phyloP scores from a whole-genome alignment of 2,329 filamentous ascomycete species.

The Zasmidium angulare region DNA sequence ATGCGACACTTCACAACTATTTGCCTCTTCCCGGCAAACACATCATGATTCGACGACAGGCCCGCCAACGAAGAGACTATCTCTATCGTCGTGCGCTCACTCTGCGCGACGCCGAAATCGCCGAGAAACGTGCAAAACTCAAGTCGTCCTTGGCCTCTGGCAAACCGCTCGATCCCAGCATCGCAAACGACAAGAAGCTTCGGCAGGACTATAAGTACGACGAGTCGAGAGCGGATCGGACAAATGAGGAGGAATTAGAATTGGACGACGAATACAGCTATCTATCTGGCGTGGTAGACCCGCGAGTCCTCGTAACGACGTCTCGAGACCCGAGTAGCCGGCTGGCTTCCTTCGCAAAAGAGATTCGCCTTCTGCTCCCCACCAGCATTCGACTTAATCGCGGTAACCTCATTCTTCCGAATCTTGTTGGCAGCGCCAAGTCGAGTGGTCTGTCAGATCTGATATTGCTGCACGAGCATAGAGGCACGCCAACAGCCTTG shows the following conservation, averaged over 20 bases:
- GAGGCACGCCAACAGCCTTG: slow-evolving; percentile 86
- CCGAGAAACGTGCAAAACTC: slow-evolving; percentile 84
- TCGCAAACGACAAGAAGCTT: slow-evolving; percentile 82
- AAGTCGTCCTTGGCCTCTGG: slow-evolving; percentile 84
- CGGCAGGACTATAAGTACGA: slow-evolving; percentile 92
- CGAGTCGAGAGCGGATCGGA: slow-evolving; percentile 71
- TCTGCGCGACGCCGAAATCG: slow-evolving; percentile 86
- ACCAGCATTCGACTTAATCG: slow-evolving; percentile 87
- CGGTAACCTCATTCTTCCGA: slow-evolving; percentile 83
- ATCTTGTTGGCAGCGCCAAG: slow-evolving; percentile 79
- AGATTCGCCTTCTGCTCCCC: slow-evolving; percentile 78
- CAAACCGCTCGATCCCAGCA: slow-evolving; percentile 75
- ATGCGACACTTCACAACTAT: background rate
- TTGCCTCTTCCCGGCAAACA: background rate
- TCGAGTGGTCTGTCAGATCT: slow-evolving; percentile 80
- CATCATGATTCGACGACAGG: slow-evolving; percentile 62
- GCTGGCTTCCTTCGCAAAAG: slow-evolving; percentile 87
- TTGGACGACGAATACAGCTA: slow-evolving; percentile 88
- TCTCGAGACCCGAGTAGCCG: slow-evolving; percentile 83
- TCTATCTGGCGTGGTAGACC: slow-evolving; percentile 87
- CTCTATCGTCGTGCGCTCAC: slow-evolving; percentile 87
- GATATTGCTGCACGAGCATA: slow-evolving; percentile 84
- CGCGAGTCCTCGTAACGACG: slow-evolving; percentile 85
- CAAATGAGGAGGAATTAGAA: slow-evolving; percentile 67
- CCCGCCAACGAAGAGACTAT: slow-evolving; percentile 79